phyloP scores from a whole-genome alignment of 2,329 filamentous ascomycete species.

The Coniella lustricola region DNA sequence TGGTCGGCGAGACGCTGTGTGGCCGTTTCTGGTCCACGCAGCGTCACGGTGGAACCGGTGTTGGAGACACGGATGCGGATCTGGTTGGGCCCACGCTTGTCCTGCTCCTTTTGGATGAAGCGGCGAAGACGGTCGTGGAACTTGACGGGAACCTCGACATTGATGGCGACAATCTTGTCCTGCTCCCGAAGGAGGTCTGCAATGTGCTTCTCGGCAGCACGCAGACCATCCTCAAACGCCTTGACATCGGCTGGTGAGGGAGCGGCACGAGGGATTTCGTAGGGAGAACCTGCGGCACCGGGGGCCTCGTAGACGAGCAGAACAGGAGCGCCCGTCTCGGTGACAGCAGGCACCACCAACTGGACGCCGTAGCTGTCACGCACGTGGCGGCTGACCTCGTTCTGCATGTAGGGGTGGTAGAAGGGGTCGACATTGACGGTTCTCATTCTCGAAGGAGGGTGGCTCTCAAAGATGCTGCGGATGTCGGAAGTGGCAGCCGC shows the following conservation, averaged over 20 bases:
- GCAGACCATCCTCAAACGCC: constrained; percentile 48
- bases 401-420: constrained; percentile 66
- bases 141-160: constrained; percentile 54
- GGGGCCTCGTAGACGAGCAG: constrained; percentile 69
- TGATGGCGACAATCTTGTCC: constrained; percentile 42
- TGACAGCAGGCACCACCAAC: constrained; percentile 60
- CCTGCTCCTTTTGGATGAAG: constrained; percentile 60
- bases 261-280: constrained; percentile 47
- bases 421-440: constrained; percentile 67
- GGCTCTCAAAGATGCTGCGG: constrained; percentile 63
- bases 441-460: constrained; percentile 65
- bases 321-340: constrained; percentile 53
- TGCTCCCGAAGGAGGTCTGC: constrained; percentile 52
- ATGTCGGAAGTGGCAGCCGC: constrained; percentile 71
- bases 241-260: constrained; percentile 44
- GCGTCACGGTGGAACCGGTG: constrained; percentile 54
- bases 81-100: constrained; percentile 46
- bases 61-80: constrained; percentile 55
- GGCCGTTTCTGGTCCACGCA: constrained; percentile 68
- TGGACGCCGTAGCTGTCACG: constrained; percentile 66
- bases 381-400: constrained; percentile 55
- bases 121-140: constrained; percentile 57
- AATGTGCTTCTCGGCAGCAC: constrained; percentile 51
- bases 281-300: constrained; percentile 37
- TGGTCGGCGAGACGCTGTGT: constrained; percentile 68